phyloP scores from a whole-genome alignment of 805 yeast genomes.

The Priceomyces melissophilus region DNA sequence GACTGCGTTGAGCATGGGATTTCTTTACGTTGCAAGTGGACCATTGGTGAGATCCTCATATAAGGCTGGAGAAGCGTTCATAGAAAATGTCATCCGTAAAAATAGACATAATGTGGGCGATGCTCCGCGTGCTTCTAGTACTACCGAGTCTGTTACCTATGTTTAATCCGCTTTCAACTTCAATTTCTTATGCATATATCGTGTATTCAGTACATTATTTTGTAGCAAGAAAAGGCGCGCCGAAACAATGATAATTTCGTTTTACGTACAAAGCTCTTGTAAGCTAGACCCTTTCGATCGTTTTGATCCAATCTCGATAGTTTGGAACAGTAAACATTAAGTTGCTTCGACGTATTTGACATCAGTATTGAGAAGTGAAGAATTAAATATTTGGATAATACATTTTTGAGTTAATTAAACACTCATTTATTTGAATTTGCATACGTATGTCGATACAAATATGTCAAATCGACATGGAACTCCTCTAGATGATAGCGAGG shows the following conservation, averaged over 20 bases:
- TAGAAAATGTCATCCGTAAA: conserved; percentile 86
- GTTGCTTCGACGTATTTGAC: not conserved
- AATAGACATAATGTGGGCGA: conserved; percentile 54
- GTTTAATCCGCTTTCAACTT: not conserved
- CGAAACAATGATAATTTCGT: not conserved
- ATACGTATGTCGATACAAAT: not conserved
- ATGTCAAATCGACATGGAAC: conserved; percentile 9
- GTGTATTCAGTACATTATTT: not conserved
- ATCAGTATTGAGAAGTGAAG: not conserved
- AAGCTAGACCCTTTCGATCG: conserved; percentile 1
- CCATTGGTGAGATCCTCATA: conserved; percentile 95
- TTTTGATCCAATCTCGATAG: conserved; percentile 1
- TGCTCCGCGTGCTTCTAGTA: conserved; percentile 28
- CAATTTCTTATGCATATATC: not conserved
- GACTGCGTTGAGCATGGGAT: conserved; percentile 82
- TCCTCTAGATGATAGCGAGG: conserved; percentile 25
- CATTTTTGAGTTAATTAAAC: too few species aligned
- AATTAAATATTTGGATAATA: too few species aligned
- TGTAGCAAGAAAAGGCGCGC: not conserved
- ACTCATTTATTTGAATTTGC: too few species aligned
- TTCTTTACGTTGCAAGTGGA: conserved; percentile 94
- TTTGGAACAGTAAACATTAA: not conserved
- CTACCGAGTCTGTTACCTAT: not conserved
- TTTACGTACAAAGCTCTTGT: not conserved
- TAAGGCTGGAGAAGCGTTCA: conserved; percentile 97